These are phyloP conservation scores for Fusarium mangiferae DNA, from an alignment of 2,329 filamentous ascomycete genomes.

Conservation along the genomic window DNA sequence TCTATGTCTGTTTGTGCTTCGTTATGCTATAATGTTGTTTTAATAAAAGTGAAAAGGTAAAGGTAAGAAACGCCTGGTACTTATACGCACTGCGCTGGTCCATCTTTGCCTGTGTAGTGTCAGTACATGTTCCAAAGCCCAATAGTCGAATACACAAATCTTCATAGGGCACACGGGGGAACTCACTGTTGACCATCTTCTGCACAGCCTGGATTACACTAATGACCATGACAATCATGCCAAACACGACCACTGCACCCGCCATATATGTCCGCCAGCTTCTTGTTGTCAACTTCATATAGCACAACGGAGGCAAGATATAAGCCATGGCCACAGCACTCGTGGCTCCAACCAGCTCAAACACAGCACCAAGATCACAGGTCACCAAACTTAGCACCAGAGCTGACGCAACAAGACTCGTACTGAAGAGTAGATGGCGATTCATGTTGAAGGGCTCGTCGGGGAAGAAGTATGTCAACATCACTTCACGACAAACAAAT, in stretches of 20 bases:
- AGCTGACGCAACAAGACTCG: slow-evolving; percentile 80
- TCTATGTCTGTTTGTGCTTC: slow-evolving; percentile 32
- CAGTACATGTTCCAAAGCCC: slow-evolving; percentile 6
- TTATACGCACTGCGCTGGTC: slow-evolving; percentile 41
- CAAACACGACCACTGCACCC: slow-evolving; percentile 80
- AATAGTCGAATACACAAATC: not conserved
- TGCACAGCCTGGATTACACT: slow-evolving; percentile 77
- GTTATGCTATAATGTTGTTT: slow-evolving; percentile 19
- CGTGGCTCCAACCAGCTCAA: slow-evolving; percentile 95
- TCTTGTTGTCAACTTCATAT: slow-evolving; percentile 87
- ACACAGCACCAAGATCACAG: slow-evolving; percentile 92
- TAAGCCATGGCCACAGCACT: slow-evolving; percentile 95
- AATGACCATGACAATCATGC: slow-evolving; percentile 81
- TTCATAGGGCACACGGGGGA: not conserved
- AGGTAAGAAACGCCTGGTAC: not conserved
- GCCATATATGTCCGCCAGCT: slow-evolving; percentile 80
- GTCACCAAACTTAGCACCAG: slow-evolving; percentile 84
- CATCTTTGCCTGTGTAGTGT: slow-evolving; percentile 41
- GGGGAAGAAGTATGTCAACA: slow-evolving; percentile 83
- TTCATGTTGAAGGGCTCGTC: slow-evolving; percentile 81
- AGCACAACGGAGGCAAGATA: slow-evolving; percentile 93
- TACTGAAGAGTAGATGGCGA: slow-evolving; percentile 88
- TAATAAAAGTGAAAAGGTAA: slow-evolving; percentile 3
- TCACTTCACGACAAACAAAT: slow-evolving; percentile 96
- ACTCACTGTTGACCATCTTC: slow-evolving; percentile 69